Percentiles rank a stretch among this genome's conserved stretches.
Conservation (phyloP, 2,329 filamentous ascomycete genomes). For the Colletotrichum tofieldiae region DNA sequence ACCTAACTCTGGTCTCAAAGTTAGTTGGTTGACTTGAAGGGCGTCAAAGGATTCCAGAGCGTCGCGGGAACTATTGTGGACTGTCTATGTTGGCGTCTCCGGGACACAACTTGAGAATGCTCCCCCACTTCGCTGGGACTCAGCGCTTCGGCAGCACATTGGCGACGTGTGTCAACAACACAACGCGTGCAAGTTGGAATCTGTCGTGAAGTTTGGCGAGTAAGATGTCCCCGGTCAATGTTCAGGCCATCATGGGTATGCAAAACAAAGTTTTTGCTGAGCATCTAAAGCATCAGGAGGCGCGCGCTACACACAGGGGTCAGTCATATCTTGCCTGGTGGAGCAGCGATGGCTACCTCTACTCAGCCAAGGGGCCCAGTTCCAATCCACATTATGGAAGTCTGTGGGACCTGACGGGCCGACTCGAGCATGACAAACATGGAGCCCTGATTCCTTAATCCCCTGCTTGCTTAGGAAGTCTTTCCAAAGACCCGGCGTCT, state of each 20-base stretch:
- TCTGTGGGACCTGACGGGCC: background rate
- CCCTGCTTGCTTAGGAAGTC: background rate
- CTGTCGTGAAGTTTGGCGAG: too few species aligned
- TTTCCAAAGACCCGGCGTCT: background rate
- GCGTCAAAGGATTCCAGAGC: too few species aligned
- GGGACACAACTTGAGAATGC: too few species aligned
- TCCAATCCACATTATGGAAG: background rate
- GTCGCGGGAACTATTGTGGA: too few species aligned
- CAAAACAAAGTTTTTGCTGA: background rate
- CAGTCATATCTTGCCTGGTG: background rate
- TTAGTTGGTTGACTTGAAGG: too few species aligned
- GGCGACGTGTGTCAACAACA: too few species aligned
- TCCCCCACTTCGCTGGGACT: too few species aligned
- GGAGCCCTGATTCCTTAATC: background rate
- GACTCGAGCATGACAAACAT: constrained; percentile 13
- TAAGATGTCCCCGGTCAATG: too few species aligned
- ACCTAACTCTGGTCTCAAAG: too few species aligned
- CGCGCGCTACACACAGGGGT: background rate
- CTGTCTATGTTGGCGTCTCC: too few species aligned
- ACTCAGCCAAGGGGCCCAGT: background rate
- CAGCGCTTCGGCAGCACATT: too few species aligned
- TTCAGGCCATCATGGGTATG: background rate
- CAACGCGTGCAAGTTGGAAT: too few species aligned
- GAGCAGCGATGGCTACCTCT: background rate
- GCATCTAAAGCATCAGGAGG: background rate